Conservation (phyloP, 148 eudicot genomes). For the Amaranthus palmeri region DNA sequence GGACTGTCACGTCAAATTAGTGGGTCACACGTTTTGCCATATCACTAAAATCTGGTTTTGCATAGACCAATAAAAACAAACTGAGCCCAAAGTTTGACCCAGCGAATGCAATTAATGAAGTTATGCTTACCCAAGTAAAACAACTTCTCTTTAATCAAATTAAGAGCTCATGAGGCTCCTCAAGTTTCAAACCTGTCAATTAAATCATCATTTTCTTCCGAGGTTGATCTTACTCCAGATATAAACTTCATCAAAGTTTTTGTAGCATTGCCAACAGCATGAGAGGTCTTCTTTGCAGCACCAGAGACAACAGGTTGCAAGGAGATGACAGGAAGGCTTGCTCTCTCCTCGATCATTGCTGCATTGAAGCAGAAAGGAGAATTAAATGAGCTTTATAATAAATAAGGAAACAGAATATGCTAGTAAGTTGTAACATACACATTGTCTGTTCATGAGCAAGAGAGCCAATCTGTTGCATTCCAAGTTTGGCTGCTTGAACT, state of each 20-base stretch:
- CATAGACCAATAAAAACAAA: too few relatives aligned
- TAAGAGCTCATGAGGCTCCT: conserved; percentile 9
- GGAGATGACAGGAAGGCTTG: conserved; percentile 69
- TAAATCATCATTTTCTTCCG: conserved; percentile 35
- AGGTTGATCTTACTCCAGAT: conserved; percentile 39
- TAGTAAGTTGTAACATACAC: conserved; percentile 36
- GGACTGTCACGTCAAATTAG: too few relatives aligned
- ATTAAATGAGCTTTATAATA: conserved; percentile 1
- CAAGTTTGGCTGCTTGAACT: conserved; percentile 90
- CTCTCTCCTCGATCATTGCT: conserved; percentile 92
- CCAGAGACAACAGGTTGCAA: conserved; percentile 69
- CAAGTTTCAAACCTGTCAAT: conserved; percentile 25
- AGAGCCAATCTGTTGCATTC: conserved; percentile 70
- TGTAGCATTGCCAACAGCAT: conserved; percentile 64
- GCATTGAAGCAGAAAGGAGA: conserved; percentile 20
- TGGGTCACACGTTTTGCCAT: too few relatives aligned
- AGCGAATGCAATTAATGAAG: not conserved
- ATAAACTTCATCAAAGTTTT: conserved; percentile 51
- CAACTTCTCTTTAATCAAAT: not conserved
- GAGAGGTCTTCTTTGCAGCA: conserved; percentile 84
- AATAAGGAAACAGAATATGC: conserved; percentile 3
- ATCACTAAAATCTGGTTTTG: too few relatives aligned
- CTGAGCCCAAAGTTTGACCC: not conserved
- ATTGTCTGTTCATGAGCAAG: conserved; percentile 69
- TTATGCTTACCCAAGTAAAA: not conserved